These are phyloP conservation scores for Penicillium nucicola DNA, from an alignment of 495 filamentous ascomycete species.

Conservation along the genomic window DNA sequence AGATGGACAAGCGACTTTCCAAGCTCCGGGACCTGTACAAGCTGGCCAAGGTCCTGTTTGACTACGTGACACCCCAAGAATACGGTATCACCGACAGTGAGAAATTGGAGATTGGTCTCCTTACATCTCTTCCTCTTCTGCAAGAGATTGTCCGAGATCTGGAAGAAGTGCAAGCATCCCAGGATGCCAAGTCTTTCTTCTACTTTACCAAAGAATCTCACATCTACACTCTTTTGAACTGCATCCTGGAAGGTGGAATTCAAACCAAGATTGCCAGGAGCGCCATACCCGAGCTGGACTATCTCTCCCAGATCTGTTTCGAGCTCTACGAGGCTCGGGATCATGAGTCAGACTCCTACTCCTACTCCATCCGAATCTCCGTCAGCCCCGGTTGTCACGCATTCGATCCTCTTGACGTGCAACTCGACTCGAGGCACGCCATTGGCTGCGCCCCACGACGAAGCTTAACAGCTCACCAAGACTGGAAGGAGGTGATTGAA, in stretches of 20 bases:
- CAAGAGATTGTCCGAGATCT: conserved; percentile 95
- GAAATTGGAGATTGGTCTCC: conserved; percentile 93
- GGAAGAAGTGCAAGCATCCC: conserved; percentile 94
- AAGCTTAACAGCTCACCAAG: conserved; percentile 84
- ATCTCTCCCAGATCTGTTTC: conserved; percentile 95
- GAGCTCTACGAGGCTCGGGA: conserved; percentile 95
- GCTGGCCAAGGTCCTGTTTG: conserved; percentile 90
- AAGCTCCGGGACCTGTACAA: conserved; percentile 91
- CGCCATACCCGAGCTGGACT: conserved; percentile 94
- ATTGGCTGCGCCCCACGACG: conserved; percentile 88
- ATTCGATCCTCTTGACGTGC: conserved; percentile 91
- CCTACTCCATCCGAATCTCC: conserved; percentile 93
- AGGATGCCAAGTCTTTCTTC: conserved; percentile 91
- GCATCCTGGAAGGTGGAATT: conserved; percentile 94
- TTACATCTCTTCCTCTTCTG: conserved; percentile 88
- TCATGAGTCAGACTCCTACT: conserved; percentile 66
- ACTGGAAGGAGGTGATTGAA: conserved; percentile 95
- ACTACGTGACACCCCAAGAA: conserved; percentile 97
- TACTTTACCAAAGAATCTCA: conserved; percentile 99
- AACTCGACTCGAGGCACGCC: conserved; percentile 90
- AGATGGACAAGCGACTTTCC: conserved; percentile 77
- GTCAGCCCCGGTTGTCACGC: conserved; percentile 95
- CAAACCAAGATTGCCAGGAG: conserved; percentile 87
- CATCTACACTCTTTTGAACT: conserved; percentile 97
- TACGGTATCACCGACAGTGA: conserved; percentile 93